A percentile compares a stretch with the other conserved stretches of the same genome.
Evolutionary conservation across 192 early-diverging fungal species (phyloP).

Genomic region (Entophlyctis luteolus): DNA sequence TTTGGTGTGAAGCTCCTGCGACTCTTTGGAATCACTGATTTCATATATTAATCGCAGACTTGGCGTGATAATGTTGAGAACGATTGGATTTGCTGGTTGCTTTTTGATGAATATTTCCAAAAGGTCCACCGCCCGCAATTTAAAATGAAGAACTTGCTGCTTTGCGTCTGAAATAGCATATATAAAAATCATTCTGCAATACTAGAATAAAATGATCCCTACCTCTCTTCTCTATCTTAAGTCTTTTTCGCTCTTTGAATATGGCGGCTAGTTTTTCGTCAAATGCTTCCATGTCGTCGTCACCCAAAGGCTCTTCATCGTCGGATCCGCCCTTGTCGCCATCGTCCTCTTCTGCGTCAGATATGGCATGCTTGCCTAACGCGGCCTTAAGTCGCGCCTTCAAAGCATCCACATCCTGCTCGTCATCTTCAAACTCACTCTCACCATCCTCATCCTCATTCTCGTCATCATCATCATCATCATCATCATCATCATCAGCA

Average conservation of each 20-base stretch:
- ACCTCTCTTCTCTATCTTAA: conserved; percentile 75
- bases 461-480: conserved; percentile 50
- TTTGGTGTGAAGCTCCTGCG: conserved; percentile 66
- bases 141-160: conserved; percentile 79
- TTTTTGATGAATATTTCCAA: conserved; percentile 72
- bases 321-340: conserved; percentile 58
- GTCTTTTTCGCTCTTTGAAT: conserved; percentile 76
- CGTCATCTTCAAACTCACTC: conserved; percentile 46
- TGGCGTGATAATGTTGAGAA: conserved; percentile 68
- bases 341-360: conserved; percentile 50
- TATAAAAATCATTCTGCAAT: neutral
- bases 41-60: conserved; percentile 60
- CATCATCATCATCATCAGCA: conserved; percentile 39
- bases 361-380: conserved; percentile 41
- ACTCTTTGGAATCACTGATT: conserved; percentile 37
- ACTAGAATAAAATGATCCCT: neutral
- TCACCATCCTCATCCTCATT: conserved; percentile 45
- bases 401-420: conserved; percentile 40
- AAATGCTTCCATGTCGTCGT: conserved; percentile 85
- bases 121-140: conserved; percentile 82
- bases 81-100: conserved; percentile 63
- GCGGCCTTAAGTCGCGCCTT: conserved; percentile 46
- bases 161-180: conserved; percentile 56
- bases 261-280: conserved; percentile 92
- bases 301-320: conserved; percentile 61